Percentiles rank a stretch among this genome's conserved stretches.
Conservation (phyloP, 306 rosid genomes). For the Abrus precatorius region DNA sequence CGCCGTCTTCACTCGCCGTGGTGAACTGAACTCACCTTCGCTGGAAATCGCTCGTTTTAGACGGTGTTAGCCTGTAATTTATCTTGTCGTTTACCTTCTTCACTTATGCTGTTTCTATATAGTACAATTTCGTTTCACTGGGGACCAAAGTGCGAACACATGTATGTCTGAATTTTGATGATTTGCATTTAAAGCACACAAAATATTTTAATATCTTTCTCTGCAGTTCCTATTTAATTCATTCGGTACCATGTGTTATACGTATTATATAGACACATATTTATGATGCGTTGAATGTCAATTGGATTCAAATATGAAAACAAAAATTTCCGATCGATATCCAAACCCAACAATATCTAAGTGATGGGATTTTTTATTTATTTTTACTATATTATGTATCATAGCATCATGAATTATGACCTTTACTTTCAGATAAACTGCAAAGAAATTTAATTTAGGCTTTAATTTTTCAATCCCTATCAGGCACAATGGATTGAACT, state of each 20-base stretch:
- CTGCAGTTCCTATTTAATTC: neutral
- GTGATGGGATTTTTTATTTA: neutral
- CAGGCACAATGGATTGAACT: conserved; percentile 76
- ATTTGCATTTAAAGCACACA: conserved; percentile 3
- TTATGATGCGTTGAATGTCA: neutral
- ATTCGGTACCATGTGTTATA: neutral
- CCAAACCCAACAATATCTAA: neutral
- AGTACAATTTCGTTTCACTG: conserved; percentile 5
- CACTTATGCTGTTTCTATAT: conserved; percentile 17
- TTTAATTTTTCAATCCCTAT: conserved; percentile 27
- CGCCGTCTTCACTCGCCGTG: conserved; percentile 16
- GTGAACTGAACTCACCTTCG: conserved; percentile 13
- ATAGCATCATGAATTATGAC: conserved; percentile 21
- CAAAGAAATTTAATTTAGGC: neutral
- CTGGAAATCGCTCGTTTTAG: conserved; percentile 4
- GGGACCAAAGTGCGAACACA: neutral
- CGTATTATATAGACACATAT: neutral
- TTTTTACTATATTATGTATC: neutral
- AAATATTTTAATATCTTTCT: neutral
- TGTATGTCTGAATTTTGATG: neutral
- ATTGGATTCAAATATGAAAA: neutral
- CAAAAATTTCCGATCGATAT: neutral
- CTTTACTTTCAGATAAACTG: conserved; percentile 4
- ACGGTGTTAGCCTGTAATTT: neutral
- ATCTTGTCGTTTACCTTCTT: neutral